A percentile compares a stretch with the other conserved stretches of the same genome.
Conservation (phyloP, 192 early-diverging fungal genomes). For the Gaertneriomyces sp. region DNA sequence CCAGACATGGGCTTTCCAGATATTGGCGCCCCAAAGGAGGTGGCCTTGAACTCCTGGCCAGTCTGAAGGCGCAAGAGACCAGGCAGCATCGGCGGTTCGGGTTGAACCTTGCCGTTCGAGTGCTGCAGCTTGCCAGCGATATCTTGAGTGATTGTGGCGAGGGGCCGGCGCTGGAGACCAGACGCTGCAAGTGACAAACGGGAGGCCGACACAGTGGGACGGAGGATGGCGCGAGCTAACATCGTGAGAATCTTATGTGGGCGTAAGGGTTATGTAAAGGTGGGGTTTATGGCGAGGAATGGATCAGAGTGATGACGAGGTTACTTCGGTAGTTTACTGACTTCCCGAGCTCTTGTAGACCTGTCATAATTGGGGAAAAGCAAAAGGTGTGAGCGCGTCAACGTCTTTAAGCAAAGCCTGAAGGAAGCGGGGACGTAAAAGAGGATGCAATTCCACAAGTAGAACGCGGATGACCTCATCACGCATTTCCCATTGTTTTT, state of each 20-base stretch:
- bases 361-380: constrained; percentile 19
- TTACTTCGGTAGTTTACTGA: constrained; percentile 19
- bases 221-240: background rate
- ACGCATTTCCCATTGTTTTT: no score
- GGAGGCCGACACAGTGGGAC: background rate
- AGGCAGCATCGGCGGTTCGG: constrained; percentile 47
- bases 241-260: background rate
- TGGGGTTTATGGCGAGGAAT: background rate
- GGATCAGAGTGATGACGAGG: no score
- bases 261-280: background rate
- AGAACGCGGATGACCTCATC: no score
- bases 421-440: no score
- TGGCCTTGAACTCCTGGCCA: constrained; percentile 78
- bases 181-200: constrained; percentile 7
- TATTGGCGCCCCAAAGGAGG: constrained; percentile 78
- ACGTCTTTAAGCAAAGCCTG: constrained; percentile 1
- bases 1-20: constrained; percentile 58
- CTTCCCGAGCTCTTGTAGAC: constrained; percentile 35
- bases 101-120: constrained; percentile 24
- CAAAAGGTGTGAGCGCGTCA: background rate
- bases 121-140: constrained; percentile 27
- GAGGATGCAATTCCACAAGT: no score
- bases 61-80: constrained; percentile 73
- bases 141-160: constrained; percentile 4
- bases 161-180: constrained; percentile 1